Evolutionary conservation across 2,329 filamentous ascomycete species (phyloP).

Genomic region (Phyllosticta capitalensis): DNA sequence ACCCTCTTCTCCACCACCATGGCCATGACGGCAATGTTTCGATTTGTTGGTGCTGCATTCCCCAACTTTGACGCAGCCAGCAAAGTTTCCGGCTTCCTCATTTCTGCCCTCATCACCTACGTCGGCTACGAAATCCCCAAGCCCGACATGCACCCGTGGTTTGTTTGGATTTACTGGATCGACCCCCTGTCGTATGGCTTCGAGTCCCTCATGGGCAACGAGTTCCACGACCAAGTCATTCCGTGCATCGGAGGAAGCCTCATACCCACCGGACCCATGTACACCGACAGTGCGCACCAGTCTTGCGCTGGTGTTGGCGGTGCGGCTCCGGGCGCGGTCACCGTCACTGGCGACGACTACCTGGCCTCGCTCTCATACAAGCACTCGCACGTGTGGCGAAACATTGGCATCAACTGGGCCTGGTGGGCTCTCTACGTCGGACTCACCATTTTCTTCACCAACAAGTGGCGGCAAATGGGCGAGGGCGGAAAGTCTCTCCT

Average conservation of each 20-base stretch:
- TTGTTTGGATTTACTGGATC: constrained; percentile 42
- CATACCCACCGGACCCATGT: constrained; percentile 42
- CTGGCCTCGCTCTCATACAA: constrained; percentile 40
- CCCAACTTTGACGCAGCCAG: constrained; percentile 47
- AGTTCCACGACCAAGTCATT: constrained; percentile 26
- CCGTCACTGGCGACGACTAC: constrained; percentile 50
- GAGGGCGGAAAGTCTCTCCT: constrained; percentile 47
- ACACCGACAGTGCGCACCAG: constrained; percentile 32
- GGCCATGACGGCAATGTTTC: constrained; percentile 74
- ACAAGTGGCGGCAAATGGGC: constrained; percentile 45
- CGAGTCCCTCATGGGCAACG: constrained; percentile 11
- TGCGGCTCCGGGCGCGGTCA: constrained; percentile 39
- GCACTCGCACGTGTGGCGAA: constrained; percentile 20
- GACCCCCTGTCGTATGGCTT: constrained; percentile 27
- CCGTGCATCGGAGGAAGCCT: constrained; percentile 42
- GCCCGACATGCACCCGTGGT: constrained; percentile 44
- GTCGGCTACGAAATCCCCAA: constrained; percentile 52
- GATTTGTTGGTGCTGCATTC: constrained; percentile 62
- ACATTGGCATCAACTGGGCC: constrained; percentile 38
- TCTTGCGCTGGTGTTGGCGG: constrained; percentile 52
- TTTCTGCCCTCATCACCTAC: constrained; percentile 50
- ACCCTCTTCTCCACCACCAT: constrained; percentile 60
- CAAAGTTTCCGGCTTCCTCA: constrained; percentile 46
- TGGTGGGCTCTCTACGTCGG: constrained; percentile 53
- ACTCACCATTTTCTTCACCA: constrained; percentile 50